Percentiles rank a stretch among this genome's conserved stretches.
Evolutionary conservation across 1,284 basidiomycete species (phyloP).

Genomic region (Ceratorhiza oryzae-sativae): DNA sequence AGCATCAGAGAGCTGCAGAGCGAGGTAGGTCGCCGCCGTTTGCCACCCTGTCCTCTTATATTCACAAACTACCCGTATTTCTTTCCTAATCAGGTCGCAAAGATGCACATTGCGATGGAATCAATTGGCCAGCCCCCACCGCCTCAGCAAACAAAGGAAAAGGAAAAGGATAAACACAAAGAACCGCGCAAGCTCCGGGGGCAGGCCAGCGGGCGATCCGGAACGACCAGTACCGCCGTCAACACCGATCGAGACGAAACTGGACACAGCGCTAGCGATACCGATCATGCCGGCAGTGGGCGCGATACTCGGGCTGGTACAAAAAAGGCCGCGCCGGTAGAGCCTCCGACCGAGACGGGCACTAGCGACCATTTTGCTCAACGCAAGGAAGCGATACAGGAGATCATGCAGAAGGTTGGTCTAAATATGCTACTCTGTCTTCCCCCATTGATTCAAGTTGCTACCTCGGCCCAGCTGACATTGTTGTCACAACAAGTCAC

Average conservation of each 20-base stretch:
- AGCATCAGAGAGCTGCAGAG: constrained; percentile 27
- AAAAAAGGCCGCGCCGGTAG: background rate
- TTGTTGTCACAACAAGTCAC: constrained; percentile 15
- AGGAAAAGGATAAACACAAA: constrained; percentile 27
- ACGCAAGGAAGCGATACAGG: constrained; percentile 18
- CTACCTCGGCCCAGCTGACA: background rate
- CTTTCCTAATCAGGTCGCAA: constrained; percentile 8
- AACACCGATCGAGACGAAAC: constrained; percentile 10
- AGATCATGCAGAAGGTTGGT: constrained; percentile 24
- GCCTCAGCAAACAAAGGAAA: constrained; percentile 25
- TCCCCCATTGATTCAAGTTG: background rate
- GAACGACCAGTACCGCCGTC: background rate
- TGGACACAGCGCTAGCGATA: constrained; percentile 23
- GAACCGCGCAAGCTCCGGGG: constrained; percentile 18
- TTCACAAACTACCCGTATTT: background rate
- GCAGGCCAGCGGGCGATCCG: constrained; percentile 11
- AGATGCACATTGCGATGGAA: constrained; percentile 30
- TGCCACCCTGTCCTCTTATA: background rate
- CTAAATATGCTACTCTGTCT: background rate
- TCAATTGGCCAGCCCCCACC: constrained; percentile 15
- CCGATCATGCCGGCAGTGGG: constrained; percentile 26
- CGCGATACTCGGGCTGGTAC: constrained; percentile 2
- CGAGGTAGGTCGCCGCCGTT: background rate
- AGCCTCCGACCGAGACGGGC: background rate
- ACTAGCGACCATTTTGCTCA: constrained; percentile 16